phyloP scores from a whole-genome alignment of 371 early-diverging fungal genomes.

The Blakeslea trispora region DNA sequence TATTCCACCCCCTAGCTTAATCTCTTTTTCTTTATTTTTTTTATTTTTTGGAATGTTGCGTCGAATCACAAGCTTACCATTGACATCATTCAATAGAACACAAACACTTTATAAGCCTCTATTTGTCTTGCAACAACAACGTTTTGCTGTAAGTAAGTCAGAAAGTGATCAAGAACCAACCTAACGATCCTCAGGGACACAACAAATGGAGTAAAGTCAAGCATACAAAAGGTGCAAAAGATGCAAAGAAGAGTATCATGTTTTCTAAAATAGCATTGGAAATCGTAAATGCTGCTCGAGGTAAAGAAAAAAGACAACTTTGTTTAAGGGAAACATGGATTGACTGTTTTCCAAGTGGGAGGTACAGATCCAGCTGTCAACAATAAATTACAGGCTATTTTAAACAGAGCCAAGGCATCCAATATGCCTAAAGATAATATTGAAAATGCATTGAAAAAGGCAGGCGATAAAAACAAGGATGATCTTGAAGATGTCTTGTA shows the following conservation, averaged over 20 bases:
- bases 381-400: constrained; percentile 54
- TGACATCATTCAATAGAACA: constrained; percentile 4
- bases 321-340: no score
- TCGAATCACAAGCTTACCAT: constrained; percentile 5
- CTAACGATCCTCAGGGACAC: constrained; percentile 52
- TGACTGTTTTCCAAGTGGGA: constrained; percentile 28
- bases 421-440: constrained; percentile 76
- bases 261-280: constrained; percentile 62
- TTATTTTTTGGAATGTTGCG: constrained; percentile 7
- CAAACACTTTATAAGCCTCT: constrained; percentile 13
- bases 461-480: constrained; percentile 37
- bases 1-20: no score
- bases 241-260: constrained; percentile 54
- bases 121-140: constrained; percentile 32
- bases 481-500: constrained; percentile 58
- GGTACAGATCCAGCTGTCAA: constrained; percentile 56
- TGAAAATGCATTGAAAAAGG: constrained; percentile 69
- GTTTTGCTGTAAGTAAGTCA: constrained; percentile 40
- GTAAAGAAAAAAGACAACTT: constrained; percentile 20
- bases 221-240: constrained; percentile 62
- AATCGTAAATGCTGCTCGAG: constrained; percentile 62
- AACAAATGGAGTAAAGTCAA: constrained; percentile 75
- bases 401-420: constrained; percentile 61
- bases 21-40: not conserved
- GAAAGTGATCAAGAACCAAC: no score